Percentiles rank a stretch among this genome's conserved stretches.
phyloP scores from a whole-genome alignment of 2,329 filamentous ascomycete genomes.

The Leptographium flavum region DNA sequence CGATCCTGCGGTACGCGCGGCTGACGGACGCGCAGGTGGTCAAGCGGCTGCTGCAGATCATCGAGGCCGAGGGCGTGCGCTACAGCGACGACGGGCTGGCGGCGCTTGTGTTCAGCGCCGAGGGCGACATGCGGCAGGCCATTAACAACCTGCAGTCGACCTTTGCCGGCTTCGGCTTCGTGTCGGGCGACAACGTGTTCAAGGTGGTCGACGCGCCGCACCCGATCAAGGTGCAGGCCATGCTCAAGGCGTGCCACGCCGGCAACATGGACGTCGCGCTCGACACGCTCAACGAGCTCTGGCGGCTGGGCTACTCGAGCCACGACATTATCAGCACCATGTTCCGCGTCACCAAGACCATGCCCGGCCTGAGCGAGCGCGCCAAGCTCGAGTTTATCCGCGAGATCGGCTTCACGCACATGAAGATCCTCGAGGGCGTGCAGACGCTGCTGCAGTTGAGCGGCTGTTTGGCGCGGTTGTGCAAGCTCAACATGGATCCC shows the following conservation, averaged over 20 bases:
- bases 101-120: conserved; percentile 91
- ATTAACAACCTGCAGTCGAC: conserved; percentile 98
- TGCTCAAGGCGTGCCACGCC: conserved; percentile 95
- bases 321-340: conserved; percentile 99
- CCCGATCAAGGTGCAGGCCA: conserved; percentile 94
- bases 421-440: conserved; percentile 96
- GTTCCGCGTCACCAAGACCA: conserved; percentile 96
- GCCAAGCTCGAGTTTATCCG: conserved; percentile 95
- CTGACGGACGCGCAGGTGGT: conserved; percentile 89
- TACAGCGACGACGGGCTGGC: conserved; percentile 89
- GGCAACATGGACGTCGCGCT: conserved; percentile 79
- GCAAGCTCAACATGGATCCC: conserved; percentile 93
- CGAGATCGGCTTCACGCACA: conserved; percentile 97
- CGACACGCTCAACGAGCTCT: conserved; percentile 76
- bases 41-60: conserved; percentile 80
- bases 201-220: conserved; percentile 94
- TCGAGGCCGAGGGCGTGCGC: conserved; percentile 79
- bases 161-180: conserved; percentile 82
- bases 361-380: conserved; percentile 82
- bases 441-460: conserved; percentile 90
- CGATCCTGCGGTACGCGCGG: conserved; percentile 84
- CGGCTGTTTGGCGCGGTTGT: conserved; percentile 79
- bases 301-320: conserved; percentile 91
- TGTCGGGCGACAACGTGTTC: conserved; percentile 97
- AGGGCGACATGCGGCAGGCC: conserved; percentile 97